phyloP scores from a whole-genome alignment of 768 basidiomycete species.

The Mycena venus region DNA sequence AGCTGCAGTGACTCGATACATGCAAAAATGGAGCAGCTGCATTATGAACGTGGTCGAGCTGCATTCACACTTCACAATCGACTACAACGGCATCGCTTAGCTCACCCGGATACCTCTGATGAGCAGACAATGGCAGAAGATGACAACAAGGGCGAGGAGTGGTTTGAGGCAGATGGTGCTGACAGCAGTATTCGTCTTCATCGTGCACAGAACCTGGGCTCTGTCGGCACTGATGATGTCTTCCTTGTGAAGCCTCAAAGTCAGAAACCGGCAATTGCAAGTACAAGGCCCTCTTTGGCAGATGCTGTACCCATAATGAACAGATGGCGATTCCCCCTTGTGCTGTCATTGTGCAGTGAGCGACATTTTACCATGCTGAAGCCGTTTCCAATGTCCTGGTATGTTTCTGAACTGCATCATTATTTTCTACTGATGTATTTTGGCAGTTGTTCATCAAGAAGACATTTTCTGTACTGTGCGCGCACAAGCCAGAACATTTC shows the following conservation, averaged over 20 bases:
- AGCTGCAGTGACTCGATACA: not conserved
- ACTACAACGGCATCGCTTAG: not conserved
- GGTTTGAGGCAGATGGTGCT: not conserved
- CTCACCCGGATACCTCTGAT: too few relatives aligned
- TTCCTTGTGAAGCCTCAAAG: slow-evolving; percentile 21
- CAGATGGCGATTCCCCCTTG: slow-evolving; percentile 34
- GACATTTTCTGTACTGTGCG: slow-evolving; percentile 40
- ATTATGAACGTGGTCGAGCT: slow-evolving; percentile 4
- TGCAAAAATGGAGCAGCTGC: not conserved
- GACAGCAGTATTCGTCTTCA: not conserved
- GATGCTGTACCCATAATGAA: slow-evolving; percentile 36
- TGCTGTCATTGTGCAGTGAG: slow-evolving; percentile 32
- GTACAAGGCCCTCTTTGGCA: slow-evolving; percentile 28
- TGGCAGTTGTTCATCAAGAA: slow-evolving; percentile 14
- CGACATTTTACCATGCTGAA: slow-evolving; percentile 36
- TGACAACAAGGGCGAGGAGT: not conserved
- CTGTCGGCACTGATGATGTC: not conserved
- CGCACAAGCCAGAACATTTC: slow-evolving; percentile 39
- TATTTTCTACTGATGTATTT: not conserved
- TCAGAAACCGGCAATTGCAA: slow-evolving; percentile 3
- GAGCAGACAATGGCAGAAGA: not conserved
- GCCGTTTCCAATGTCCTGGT: slow-evolving; percentile 35
- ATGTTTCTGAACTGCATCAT: not conserved
- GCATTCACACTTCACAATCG: slow-evolving; percentile 6
- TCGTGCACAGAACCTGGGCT: not conserved